Evolutionary conservation across 1,139 yeast genomes (phyloP).

Genomic region (Pichiaceae sp.): DNA sequence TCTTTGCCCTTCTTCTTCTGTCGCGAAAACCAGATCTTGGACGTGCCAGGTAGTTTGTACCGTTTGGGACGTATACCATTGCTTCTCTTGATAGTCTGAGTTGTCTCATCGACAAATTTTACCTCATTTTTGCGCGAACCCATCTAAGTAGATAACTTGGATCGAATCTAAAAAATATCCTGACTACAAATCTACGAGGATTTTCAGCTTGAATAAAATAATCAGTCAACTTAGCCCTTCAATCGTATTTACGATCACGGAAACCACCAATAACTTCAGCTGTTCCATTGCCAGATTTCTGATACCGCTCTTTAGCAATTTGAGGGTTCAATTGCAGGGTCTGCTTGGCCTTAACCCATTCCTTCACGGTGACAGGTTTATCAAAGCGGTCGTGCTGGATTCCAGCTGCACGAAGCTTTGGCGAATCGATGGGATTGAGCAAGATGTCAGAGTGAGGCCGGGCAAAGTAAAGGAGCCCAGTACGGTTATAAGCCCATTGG

Average conservation of each 20-base stretch:
- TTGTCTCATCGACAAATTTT: background rate
- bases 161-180: too few species aligned
- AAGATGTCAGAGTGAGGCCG: slow-evolving; percentile 28
- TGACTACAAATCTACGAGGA: too few species aligned
- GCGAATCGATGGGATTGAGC: slow-evolving; percentile 27
- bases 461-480: slow-evolving; percentile 29
- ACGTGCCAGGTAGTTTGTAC: background rate
- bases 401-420: slow-evolving; percentile 16
- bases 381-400: background rate
- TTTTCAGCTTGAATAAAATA: too few species aligned
- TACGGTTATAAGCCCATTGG: slow-evolving; percentile 24
- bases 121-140: too few species aligned
- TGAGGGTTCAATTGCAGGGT: background rate
- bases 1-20: background rate
- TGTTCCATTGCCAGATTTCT: background rate
- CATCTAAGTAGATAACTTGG: too few species aligned
- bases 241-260: background rate
- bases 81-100: background rate
- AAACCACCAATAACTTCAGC: background rate
- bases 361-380: background rate
- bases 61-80: too few species aligned
- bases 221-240: too few species aligned
- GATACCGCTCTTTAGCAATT: background rate
- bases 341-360: background rate
- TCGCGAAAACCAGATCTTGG: background rate